Percentiles rank a stretch among this genome's conserved stretches.
Conservation (phyloP, 164 flowering plant genomes). For the Vitis amurensis region DNA sequence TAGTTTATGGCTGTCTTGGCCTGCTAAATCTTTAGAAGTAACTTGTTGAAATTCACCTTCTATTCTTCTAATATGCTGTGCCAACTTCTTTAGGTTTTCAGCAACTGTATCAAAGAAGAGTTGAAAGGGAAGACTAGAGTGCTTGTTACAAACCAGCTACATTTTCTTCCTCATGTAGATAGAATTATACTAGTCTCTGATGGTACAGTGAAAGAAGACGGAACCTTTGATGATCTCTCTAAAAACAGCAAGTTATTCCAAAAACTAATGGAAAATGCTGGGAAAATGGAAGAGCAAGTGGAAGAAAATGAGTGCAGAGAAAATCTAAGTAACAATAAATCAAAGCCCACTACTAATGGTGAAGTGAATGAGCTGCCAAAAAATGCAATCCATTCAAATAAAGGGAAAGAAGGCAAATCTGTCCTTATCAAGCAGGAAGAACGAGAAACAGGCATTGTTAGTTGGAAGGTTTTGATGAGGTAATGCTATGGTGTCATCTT, state of each 20-base stretch:
- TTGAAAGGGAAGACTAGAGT: slow-evolving; percentile 83
- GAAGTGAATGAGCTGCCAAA: slow-evolving; percentile 34
- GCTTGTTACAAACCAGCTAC: slow-evolving; percentile 96
- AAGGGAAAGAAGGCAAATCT: slow-evolving; percentile 75
- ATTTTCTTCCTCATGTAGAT: slow-evolving; percentile 97
- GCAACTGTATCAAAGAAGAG: slow-evolving; percentile 84
- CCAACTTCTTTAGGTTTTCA: slow-evolving; percentile 69
- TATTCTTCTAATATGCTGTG: neutral
- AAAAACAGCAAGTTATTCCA: slow-evolving; percentile 69
- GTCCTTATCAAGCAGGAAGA: slow-evolving; percentile 93
- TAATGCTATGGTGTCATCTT: slow-evolving; percentile 16
- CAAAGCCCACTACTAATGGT: slow-evolving; percentile 56
- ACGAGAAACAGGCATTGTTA: slow-evolving; percentile 96
- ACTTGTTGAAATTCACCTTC: neutral
- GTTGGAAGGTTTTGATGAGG: slow-evolving; percentile 78
- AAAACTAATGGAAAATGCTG: slow-evolving; percentile 96
- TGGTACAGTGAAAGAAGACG: slow-evolving; percentile 91
- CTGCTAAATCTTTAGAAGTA: neutral
- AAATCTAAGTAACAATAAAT: slow-evolving; percentile 30
- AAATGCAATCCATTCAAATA: slow-evolving; percentile 31
- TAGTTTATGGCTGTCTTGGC: neutral
- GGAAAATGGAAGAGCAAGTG: slow-evolving; percentile 91
- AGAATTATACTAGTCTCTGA: slow-evolving; percentile 85
- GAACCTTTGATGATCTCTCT: slow-evolving; percentile 88
- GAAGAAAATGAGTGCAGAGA: slow-evolving; percentile 60